These are phyloP conservation scores for Coniferiporia sulphurascens DNA, from an alignment of 1,284 basidiomycete genomes.

Conservation along the genomic window DNA sequence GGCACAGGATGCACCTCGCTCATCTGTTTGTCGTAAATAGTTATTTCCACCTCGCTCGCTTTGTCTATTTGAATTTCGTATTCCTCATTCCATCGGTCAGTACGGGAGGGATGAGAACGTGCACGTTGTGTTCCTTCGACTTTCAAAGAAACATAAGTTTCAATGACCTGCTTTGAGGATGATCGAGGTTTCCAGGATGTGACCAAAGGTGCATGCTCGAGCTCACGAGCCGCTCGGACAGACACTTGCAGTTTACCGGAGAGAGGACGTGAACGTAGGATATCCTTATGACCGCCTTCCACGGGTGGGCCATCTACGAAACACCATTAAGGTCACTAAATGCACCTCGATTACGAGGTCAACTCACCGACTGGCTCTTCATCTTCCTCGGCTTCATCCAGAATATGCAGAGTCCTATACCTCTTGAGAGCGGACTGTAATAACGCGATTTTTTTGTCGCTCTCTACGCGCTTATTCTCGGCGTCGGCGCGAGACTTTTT, in stretches of 20 bases:
- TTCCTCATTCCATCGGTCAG: slow-evolving; percentile 96
- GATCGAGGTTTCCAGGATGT: slow-evolving; percentile 58
- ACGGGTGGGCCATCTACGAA: slow-evolving; percentile 44
- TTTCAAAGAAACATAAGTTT: slow-evolving; percentile 92
- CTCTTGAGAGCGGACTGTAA: slow-evolving; percentile 89
- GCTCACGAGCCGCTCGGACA: slow-evolving; percentile 85
- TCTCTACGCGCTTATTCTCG: slow-evolving; percentile 90
- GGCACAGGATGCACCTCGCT: slow-evolving; percentile 79
- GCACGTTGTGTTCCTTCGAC: slow-evolving; percentile 95
- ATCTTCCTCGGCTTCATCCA: slow-evolving; percentile 86
- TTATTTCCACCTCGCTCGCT: slow-evolving; percentile 97
- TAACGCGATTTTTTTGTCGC: slow-evolving; percentile 94
- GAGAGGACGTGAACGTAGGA: slow-evolving; percentile 85
- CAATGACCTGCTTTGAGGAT: slow-evolving; percentile 73
- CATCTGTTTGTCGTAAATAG: slow-evolving; percentile 89
- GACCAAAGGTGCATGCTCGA: slow-evolving; percentile 86
- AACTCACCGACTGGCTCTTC: slow-evolving; percentile 55
- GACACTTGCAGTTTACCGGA: slow-evolving; percentile 92
- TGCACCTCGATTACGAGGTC: slow-evolving; percentile 13
- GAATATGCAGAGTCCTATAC: slow-evolving; percentile 94
- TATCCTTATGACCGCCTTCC: slow-evolving; percentile 88
- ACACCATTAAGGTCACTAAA: slow-evolving; percentile 10
- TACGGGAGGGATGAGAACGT: slow-evolving; percentile 88
- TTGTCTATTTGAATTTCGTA: slow-evolving; percentile 97
- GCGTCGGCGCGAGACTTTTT: slow-evolving; percentile 90